Percentiles rank a stretch among this genome's conserved stretches.
Evolutionary conservation across 139 green algal genomes (phyloP).

Genomic region (Closterium sp.): DNA sequence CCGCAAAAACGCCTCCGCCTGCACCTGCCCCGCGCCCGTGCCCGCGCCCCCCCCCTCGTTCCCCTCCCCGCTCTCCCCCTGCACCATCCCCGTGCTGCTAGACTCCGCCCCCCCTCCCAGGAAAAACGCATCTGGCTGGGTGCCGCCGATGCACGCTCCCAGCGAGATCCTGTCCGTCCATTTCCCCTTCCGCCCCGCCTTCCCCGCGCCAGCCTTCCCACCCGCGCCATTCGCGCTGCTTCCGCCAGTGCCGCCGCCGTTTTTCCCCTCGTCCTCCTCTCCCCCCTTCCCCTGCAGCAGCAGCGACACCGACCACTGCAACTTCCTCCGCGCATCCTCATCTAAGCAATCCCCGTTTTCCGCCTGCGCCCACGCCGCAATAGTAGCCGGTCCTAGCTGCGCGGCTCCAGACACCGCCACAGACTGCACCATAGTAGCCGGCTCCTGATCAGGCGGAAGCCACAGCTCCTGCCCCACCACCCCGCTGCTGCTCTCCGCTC

Average conservation of each 20-base stretch:
- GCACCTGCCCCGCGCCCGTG: slow-evolving; percentile 2
- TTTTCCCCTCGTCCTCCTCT: background rate
- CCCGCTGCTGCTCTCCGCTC: slow-evolving; percentile 1
- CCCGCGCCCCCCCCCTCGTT: background rate
- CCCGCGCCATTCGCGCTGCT: background rate
- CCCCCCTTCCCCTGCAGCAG: background rate
- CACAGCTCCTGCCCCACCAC: slow-evolving; percentile 15
- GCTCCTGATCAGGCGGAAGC: background rate
- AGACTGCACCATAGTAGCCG: slow-evolving; percentile 23
- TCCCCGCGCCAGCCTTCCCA: background rate
- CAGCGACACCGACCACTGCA: slow-evolving; percentile 30
- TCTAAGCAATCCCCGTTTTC: slow-evolving; percentile 29
- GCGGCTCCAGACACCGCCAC: slow-evolving; percentile 7
- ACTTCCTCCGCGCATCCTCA: slow-evolving; percentile 19
- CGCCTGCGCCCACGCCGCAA: slow-evolving; percentile 33
- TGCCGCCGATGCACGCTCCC: background rate
- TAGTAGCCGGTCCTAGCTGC: slow-evolving; percentile 10
- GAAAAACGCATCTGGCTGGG: slow-evolving; percentile 15
- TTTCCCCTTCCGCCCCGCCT: background rate
- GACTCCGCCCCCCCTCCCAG: background rate
- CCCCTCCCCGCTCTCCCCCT: background rate
- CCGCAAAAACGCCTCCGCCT: slow-evolving; percentile 38
- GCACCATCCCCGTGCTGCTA: background rate
- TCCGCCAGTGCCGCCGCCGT: background rate
- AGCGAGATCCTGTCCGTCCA: background rate